Conservation (phyloP, 345 rosid species). For the Orychophragmus violaceus region DNA sequence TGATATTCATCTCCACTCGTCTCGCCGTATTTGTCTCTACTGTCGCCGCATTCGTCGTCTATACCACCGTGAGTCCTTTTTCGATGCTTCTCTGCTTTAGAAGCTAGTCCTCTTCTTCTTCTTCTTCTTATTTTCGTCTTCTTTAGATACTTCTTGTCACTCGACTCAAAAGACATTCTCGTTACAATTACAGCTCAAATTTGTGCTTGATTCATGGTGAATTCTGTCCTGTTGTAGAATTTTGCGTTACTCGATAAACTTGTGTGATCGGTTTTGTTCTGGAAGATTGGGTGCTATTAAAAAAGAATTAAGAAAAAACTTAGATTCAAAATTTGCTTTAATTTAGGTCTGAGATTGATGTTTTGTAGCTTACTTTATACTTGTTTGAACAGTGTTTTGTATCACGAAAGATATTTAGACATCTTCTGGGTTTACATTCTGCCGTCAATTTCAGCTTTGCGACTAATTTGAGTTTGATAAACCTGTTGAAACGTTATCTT, state of each 20-base stretch:
- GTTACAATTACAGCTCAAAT: not conserved
- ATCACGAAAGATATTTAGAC: not conserved
- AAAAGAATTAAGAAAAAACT: not conserved
- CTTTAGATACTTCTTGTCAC: not conserved
- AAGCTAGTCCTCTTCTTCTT: not conserved
- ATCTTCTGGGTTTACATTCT: not conserved
- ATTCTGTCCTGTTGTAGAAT: not conserved
- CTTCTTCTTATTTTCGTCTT: not conserved
- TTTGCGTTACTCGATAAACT: not conserved
- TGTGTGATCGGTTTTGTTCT: not conserved
- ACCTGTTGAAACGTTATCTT: not conserved
- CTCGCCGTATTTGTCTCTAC: not conserved
- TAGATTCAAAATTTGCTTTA: not conserved
- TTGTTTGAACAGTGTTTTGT: not conserved
- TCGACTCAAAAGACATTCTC: not conserved
- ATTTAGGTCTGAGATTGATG: conserved; percentile 5
- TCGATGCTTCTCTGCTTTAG: not conserved
- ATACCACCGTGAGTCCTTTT: not conserved
- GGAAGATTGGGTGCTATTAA: not conserved
- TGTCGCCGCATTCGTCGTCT: not conserved
- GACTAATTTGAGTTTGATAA: not conserved
- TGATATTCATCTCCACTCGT: not conserved
- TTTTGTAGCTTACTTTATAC: not conserved
- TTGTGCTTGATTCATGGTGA: not conserved
- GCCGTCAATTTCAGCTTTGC: not conserved